A percentile compares a stretch with the other conserved stretches of the same genome.
These are phyloP conservation scores for Iris macrosiphon DNA, from an alignment of 106 monocot species.

Conservation along the genomic window DNA sequence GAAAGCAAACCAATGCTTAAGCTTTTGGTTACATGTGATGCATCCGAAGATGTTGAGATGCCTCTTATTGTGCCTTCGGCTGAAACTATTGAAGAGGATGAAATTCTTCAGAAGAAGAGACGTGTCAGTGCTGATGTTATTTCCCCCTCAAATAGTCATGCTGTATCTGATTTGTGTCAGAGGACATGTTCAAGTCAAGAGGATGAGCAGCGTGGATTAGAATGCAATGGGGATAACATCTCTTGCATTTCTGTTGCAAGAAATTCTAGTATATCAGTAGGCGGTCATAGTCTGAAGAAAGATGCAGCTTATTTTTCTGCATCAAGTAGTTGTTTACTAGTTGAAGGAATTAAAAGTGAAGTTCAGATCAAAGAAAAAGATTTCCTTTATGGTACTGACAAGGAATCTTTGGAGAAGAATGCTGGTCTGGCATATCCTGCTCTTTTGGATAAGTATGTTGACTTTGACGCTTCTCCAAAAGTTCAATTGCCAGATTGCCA, in stretches of 20 bases:
- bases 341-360: constrained; percentile 2
- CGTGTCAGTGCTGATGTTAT: background rate
- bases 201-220: constrained; percentile 17
- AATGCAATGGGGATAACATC: constrained; percentile 37
- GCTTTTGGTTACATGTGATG: constrained; percentile 22
- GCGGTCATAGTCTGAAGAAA: constrained; percentile 15
- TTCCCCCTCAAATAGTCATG: constrained; percentile 1
- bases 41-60: constrained; percentile 47
- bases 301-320: constrained; percentile 9
- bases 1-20: constrained; percentile 37
- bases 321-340: constrained; percentile 13
- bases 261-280: constrained; percentile 20
- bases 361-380: background rate
- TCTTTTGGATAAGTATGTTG: constrained; percentile 7
- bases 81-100: constrained; percentile 16
- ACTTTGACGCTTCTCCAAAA: constrained; percentile 2
- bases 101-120: background rate
- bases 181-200: constrained; percentile 2
- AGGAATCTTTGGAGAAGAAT: constrained; percentile 9
- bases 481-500: background rate
- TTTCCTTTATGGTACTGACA: background rate
- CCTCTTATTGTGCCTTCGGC: constrained; percentile 16
- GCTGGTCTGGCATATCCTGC: constrained; percentile 7
- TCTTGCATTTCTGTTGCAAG: constrained; percentile 29
- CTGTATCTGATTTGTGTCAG: background rate